A percentile compares a stretch with the other conserved stretches of the same genome.
Evolutionary conservation across 441 rosid genomes (phyloP).

Genomic region (Gossypium trilobum): DNA sequence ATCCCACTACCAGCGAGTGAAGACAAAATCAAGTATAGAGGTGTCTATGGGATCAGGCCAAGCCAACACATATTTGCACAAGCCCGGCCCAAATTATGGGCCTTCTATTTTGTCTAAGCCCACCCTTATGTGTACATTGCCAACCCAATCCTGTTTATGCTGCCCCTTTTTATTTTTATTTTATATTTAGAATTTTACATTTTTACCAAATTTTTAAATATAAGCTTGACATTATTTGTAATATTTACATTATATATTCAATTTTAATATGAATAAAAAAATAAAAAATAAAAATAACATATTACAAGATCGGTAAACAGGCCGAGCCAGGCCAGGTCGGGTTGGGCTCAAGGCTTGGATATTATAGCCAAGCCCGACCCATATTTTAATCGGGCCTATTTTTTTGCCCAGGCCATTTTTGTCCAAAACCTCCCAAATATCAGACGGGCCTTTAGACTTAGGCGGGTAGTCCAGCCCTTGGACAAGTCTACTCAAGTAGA

Average conservation of each 20-base stretch:
- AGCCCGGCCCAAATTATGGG: neutral
- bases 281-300: neutral
- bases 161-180: neutral
- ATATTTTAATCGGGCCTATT: neutral
- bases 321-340: neutral
- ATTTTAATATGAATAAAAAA: neutral
- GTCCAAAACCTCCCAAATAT: neutral
- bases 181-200: neutral
- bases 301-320: neutral
- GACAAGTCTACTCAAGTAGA: neutral
- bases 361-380: neutral
- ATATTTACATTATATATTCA: neutral
- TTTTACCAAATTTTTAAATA: neutral
- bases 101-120: neutral
- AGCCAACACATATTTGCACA: neutral
- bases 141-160: neutral
- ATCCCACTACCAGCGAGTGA: neutral
- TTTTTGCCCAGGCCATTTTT: neutral
- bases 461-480: neutral
- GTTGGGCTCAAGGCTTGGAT: neutral
- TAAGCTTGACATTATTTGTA: neutral
- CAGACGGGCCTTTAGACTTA: neutral
- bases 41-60: neutral
- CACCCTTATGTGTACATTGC: neutral
- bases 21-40: neutral